Percentiles rank a stretch among this genome's conserved stretches.
phyloP scores from a whole-genome alignment of 768 basidiomycete species.

The Naganishia kalamii region DNA sequence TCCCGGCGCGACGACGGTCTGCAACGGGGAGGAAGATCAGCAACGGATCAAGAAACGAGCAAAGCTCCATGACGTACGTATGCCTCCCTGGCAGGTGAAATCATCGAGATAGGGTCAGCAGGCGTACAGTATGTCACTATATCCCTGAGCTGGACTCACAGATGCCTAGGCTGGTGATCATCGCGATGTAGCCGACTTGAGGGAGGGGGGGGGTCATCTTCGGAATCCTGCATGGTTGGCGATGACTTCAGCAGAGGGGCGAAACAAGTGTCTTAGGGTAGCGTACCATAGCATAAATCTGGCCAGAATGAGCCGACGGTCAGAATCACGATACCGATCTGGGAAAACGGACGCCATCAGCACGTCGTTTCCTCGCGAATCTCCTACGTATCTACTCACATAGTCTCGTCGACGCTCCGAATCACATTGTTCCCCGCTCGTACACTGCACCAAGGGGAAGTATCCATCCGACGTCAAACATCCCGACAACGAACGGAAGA shows the following conservation, averaged over 20 bases:
- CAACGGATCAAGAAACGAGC: no score
- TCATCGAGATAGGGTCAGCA: not conserved
- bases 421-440: slow-evolving; percentile 56
- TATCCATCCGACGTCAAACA: slow-evolving; percentile 67
- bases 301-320: slow-evolving; percentile 75
- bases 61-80: slow-evolving; percentile 24
- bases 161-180: slow-evolving; percentile 17
- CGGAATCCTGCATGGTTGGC: slow-evolving; percentile 57
- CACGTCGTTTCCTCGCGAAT: slow-evolving; percentile 9
- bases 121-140: not conserved
- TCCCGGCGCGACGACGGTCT: slow-evolving; percentile 69
- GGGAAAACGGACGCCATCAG: slow-evolving; percentile 49
- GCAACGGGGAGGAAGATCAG: slow-evolving; percentile 54
- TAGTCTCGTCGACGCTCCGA: slow-evolving; percentile 44
- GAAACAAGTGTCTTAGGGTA: no score
- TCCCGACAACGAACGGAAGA: slow-evolving; percentile 61
- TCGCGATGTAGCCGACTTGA: slow-evolving; percentile 30
- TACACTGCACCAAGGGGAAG: slow-evolving; percentile 67
- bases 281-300: slow-evolving; percentile 60
- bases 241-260: slow-evolving; percentile 53
- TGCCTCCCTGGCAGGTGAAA: slow-evolving; percentile 24
- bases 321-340: slow-evolving; percentile 71
- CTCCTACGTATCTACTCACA: slow-evolving; percentile 46
- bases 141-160: not conserved
- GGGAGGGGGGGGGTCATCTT: slow-evolving; percentile 21